Conservation (phyloP, 305 asterid species). For the Plantago coronopus region DNA sequence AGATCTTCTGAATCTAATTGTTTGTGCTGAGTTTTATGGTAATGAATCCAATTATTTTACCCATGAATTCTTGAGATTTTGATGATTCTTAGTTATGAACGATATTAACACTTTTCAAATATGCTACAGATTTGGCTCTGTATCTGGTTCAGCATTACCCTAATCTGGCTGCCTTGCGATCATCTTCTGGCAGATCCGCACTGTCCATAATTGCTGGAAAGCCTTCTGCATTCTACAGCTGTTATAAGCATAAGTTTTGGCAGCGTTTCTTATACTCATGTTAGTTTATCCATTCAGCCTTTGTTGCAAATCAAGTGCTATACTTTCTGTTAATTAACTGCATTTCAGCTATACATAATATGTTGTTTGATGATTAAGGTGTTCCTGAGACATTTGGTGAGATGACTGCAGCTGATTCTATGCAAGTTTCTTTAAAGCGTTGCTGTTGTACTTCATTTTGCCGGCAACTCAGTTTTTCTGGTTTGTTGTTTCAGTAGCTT, state of each 20-base stretch:
- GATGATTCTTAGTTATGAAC: not conserved
- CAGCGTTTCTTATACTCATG: slow-evolving; percentile 27
- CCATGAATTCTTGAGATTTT: slow-evolving; percentile 2
- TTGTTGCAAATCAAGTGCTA: too few relatives aligned
- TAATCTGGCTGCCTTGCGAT: slow-evolving; percentile 24
- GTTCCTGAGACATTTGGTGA: too few relatives aligned
- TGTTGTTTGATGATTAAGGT: too few relatives aligned
- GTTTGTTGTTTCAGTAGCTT: too few relatives aligned
- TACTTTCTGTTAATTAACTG: too few relatives aligned
- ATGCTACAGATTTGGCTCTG: slow-evolving; percentile 30
- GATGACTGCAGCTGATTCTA: too few relatives aligned
- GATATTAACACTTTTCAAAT: too few relatives aligned
- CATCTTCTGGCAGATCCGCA: slow-evolving; percentile 33
- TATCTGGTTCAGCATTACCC: slow-evolving; percentile 37
- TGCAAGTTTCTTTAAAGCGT: too few relatives aligned
- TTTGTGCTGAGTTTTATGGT: slow-evolving; percentile 37
- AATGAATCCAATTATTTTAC: not conserved
- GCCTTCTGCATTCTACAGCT: slow-evolving; percentile 24
- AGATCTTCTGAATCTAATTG: slow-evolving; percentile 32
- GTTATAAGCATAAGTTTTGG: slow-evolving; percentile 25
- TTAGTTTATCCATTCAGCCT: slow-evolving; percentile 20
- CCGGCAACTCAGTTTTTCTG: too few relatives aligned
- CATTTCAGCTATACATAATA: too few relatives aligned
- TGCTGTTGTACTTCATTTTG: too few relatives aligned
- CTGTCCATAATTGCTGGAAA: slow-evolving; percentile 32